phyloP scores from a whole-genome alignment of 2,329 filamentous ascomycete genomes.

The Amauroascus niger region DNA sequence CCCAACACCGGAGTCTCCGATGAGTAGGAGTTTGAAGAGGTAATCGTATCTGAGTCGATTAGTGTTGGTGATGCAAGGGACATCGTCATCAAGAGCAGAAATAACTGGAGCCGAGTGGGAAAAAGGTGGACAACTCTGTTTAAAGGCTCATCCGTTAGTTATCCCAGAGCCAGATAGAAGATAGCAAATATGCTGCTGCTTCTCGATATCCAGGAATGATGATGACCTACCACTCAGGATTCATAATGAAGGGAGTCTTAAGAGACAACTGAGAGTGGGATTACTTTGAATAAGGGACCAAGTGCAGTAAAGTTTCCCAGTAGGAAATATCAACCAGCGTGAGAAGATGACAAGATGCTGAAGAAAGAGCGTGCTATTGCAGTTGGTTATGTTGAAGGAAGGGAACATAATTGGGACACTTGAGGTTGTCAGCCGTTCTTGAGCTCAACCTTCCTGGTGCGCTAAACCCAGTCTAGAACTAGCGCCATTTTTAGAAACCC shows the following conservation, averaged over 20 bases:
- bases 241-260: conserved; percentile 33
- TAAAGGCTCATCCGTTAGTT: not conserved
- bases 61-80: not conserved
- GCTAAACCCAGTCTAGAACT: conserved; percentile 2
- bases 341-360: conserved; percentile 7
- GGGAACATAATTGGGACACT: not conserved
- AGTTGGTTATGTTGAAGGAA: conserved; percentile 5
- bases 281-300: not conserved
- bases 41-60: conserved; percentile 83
- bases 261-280: not conserved
- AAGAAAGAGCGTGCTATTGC: conserved; percentile 10
- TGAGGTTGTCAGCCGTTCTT: conserved; percentile 12
- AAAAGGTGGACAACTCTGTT: conserved; percentile 7
- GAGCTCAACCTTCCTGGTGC: not conserved
- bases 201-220: not conserved
- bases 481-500: not conserved
- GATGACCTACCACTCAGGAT: conserved; percentile 40
- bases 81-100: not conserved
- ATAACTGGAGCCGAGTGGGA: not conserved
- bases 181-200: conserved; percentile 2
- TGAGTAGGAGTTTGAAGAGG: conserved; percentile 99
- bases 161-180: not conserved
- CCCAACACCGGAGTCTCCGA: conserved; percentile 99
- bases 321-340: conserved; percentile 7
- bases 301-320: not conserved